These are phyloP conservation scores for Aureobasidium sp. DNA, from an alignment of 2,329 filamentous ascomycete genomes.

Conservation along the genomic window DNA sequence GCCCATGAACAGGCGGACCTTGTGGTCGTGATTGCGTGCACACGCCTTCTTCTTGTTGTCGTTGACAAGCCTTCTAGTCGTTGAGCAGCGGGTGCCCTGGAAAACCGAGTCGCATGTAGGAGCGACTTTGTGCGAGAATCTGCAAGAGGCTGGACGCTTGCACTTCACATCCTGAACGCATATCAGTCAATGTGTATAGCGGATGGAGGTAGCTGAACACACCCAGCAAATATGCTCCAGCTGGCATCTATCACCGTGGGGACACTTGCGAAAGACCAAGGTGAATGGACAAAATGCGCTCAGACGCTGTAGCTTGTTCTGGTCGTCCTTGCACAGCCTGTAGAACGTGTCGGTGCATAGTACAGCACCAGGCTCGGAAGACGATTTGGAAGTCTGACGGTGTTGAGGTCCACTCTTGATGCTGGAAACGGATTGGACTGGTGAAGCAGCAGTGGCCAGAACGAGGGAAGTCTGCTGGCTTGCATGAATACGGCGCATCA, in stretches of 20 bases:
- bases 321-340: background rate
- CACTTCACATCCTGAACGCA: background rate
- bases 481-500: background rate
- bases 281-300: background rate
- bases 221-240: background rate
- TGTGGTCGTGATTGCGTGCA: conserved; percentile 2
- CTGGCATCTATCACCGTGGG: background rate
- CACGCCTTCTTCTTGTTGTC: background rate
- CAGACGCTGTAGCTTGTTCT: background rate
- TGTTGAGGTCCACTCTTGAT: background rate
- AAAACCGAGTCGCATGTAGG: background rate
- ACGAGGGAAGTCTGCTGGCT: background rate
- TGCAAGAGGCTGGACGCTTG: background rate
- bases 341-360: background rate
- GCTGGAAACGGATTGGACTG: background rate
- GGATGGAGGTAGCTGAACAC: background rate
- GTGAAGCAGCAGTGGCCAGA: background rate
- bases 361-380: background rate
- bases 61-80: background rate
- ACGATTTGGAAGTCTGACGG: background rate
- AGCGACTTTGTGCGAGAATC: background rate
- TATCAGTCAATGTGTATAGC: background rate
- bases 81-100: background rate
- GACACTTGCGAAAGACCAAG: background rate
- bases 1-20: conserved; percentile 1